phyloP scores from a whole-genome alignment of 2,329 filamentous ascomycete species.

The Apiospora koreana region DNA sequence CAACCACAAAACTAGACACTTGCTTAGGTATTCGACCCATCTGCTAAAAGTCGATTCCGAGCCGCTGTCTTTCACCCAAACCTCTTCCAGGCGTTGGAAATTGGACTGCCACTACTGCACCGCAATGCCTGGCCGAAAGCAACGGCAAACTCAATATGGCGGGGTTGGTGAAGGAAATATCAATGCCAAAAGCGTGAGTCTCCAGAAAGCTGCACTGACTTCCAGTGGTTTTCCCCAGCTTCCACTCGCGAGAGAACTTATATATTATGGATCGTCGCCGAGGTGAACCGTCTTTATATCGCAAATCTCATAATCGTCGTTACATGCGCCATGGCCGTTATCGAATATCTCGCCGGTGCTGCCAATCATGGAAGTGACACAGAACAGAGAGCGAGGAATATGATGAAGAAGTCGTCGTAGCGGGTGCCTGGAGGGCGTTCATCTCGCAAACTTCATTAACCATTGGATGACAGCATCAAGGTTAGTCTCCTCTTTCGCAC shows the following conservation, averaged over 20 bases:
- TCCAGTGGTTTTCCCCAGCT: not conserved
- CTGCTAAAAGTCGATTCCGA: constrained; percentile 6
- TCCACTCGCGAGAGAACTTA: constrained; percentile 7
- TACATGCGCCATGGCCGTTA: constrained; percentile 5
- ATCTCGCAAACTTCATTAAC: constrained; percentile 87
- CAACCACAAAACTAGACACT: constrained; percentile 9
- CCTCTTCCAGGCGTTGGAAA: not conserved
- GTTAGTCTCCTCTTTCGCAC: constrained; percentile 98
- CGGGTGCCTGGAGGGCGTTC: constrained; percentile 28
- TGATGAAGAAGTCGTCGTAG: not conserved
- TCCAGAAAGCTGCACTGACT: constrained; percentile 4
- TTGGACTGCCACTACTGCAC: not conserved
- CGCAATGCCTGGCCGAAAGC: constrained; percentile 3
- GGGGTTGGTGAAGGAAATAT: constrained; percentile 9
- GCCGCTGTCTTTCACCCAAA: not conserved
- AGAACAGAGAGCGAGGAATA: not conserved
- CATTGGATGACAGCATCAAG: constrained; percentile 95
- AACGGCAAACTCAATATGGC: constrained; percentile 6
- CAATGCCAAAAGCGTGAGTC: constrained; percentile 1
- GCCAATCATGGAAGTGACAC: constrained; percentile 1
- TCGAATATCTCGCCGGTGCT: not conserved
- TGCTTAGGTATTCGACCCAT: constrained; percentile 6
- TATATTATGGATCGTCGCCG: constrained; percentile 11
- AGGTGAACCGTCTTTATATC: constrained; percentile 12
- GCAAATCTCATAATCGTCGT: constrained; percentile 11